These are phyloP conservation scores for Podospora pseudocomata DNA, from an alignment of 495 filamentous ascomycete species.

Conservation along the genomic window DNA sequence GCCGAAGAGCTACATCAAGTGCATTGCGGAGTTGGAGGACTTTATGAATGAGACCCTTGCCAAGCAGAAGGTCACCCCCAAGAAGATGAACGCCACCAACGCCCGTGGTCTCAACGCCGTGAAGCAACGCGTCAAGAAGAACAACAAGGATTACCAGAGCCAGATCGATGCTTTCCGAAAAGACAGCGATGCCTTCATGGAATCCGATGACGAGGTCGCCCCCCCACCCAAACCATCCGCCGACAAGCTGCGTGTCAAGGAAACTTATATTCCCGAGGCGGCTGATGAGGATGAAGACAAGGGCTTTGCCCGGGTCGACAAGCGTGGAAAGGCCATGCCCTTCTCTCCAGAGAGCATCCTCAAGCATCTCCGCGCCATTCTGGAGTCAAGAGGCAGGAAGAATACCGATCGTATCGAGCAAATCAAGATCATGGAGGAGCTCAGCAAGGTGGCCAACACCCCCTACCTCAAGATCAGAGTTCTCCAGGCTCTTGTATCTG, in stretches of 20 bases:
- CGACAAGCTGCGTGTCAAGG: conserved; percentile 42
- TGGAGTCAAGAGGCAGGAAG: conserved; percentile 96
- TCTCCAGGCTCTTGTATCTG: conserved; percentile 85
- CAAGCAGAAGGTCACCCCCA: conserved; percentile 92
- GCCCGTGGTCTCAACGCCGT: conserved; percentile 91
- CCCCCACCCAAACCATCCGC: conserved; percentile 37
- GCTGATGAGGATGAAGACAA: conserved; percentile 67
- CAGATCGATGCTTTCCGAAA: conserved; percentile 86
- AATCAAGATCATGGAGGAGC: conserved; percentile 95
- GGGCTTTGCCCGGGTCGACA: conserved; percentile 81
- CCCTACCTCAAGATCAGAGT: conserved; percentile 95
- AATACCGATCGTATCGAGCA: conserved; percentile 94
- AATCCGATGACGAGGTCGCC: conserved; percentile 72
- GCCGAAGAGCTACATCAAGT: conserved; percentile 89
- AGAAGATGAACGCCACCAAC: conserved; percentile 98
- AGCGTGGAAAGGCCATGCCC: conserved; percentile 77
- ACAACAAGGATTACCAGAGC: conserved; percentile 87
- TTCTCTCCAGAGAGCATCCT: conserved; percentile 98
- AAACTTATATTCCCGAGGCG: conserved; percentile 21
- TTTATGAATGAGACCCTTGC: conserved; percentile 88
- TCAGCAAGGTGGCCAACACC: conserved; percentile 78
- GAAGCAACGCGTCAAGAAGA: conserved; percentile 96
- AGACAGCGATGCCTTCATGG: conserved; percentile 82
- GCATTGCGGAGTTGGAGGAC: conserved; percentile 91
- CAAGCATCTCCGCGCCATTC: conserved; percentile 87